Percentiles rank a stretch among this genome's conserved stretches.
phyloP scores from a whole-genome alignment of 345 rosid genomes.

The Hevea brasiliensis region DNA sequence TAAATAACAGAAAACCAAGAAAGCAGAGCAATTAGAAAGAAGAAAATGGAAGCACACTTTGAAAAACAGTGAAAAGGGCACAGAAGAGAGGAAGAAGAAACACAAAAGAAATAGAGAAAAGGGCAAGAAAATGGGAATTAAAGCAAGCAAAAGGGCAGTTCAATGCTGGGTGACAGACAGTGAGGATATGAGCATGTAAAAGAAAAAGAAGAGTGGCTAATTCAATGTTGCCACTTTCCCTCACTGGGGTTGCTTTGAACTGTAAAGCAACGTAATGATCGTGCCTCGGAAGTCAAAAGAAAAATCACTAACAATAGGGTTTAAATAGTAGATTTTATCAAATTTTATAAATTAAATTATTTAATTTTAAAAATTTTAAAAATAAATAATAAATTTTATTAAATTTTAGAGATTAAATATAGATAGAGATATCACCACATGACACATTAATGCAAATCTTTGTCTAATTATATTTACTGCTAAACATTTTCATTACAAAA shows the following conservation, averaged over 20 bases:
- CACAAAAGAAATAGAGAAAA: not conserved
- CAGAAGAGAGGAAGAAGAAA: not conserved
- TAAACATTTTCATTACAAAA: no score
- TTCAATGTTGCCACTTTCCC: not conserved
- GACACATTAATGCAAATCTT: not conserved
- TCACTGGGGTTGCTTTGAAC: constrained; percentile 9
- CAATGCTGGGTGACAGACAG: constrained; percentile 16
- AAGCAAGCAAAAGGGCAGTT: constrained; percentile 17
- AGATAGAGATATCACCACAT: not conserved
- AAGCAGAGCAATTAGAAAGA: not conserved
- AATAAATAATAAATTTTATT: no score
- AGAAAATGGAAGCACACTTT: not conserved
- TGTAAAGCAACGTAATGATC: constrained; percentile 21
- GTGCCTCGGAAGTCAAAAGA: constrained; percentile 17
- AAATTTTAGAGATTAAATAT: no score
- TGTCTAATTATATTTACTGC: no score
- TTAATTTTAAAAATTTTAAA: no score
- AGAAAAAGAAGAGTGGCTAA: not conserved
- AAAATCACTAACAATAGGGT: no score
- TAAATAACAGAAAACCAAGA: not conserved
- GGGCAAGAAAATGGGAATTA: constrained; percentile 10
- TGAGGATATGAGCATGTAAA: not conserved
- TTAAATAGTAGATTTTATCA: no score
- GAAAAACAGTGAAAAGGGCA: not conserved
- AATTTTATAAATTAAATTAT: no score